Conservation (phyloP, 495 filamentous ascomycete species). For the Aspergillus incahuasiensis region DNA sequence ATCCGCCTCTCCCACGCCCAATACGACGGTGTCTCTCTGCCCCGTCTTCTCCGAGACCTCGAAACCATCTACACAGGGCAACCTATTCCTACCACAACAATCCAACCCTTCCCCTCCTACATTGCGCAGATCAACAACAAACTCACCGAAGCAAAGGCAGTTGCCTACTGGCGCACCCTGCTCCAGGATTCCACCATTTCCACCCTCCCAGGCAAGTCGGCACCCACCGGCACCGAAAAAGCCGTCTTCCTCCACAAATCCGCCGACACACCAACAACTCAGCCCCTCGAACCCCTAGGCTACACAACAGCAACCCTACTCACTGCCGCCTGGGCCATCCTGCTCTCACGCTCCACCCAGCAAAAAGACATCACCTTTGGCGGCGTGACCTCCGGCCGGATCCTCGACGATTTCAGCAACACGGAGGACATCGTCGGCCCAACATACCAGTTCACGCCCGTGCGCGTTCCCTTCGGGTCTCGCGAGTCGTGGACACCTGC, state of each 20-base stretch:
- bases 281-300: slow-evolving; percentile 29
- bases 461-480: slow-evolving; percentile 18
- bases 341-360: slow-evolving; percentile 48
- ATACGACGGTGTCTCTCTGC: slow-evolving; percentile 64
- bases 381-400: slow-evolving; percentile 49
- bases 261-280: slow-evolving; percentile 29
- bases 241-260: slow-evolving; percentile 34
- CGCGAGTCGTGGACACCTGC: slow-evolving; percentile 18
- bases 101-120: slow-evolving; percentile 52
- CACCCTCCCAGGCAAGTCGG: slow-evolving; percentile 28
- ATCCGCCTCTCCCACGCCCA: slow-evolving; percentile 63
- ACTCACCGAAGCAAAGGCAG: slow-evolving; percentile 15
- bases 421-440: slow-evolving; percentile 43
- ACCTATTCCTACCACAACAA: slow-evolving; percentile 18
- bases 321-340: slow-evolving; percentile 59
- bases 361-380: slow-evolving; percentile 56
- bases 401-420: slow-evolving; percentile 35
- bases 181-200: slow-evolving; percentile 49
- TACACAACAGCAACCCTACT: slow-evolving; percentile 55
- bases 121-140: slow-evolving; percentile 24
- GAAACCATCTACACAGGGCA: slow-evolving; percentile 39
- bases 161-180: slow-evolving; percentile 48
- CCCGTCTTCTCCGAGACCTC: slow-evolving; percentile 49
- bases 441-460: slow-evolving; percentile 23
- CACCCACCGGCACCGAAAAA: slow-evolving; percentile 29